A percentile compares a stretch with the other conserved stretches of the same genome.
phyloP scores from a whole-genome alignment of 2,329 filamentous ascomycete species.

The Pseudovirgaria hyperparasitica region DNA sequence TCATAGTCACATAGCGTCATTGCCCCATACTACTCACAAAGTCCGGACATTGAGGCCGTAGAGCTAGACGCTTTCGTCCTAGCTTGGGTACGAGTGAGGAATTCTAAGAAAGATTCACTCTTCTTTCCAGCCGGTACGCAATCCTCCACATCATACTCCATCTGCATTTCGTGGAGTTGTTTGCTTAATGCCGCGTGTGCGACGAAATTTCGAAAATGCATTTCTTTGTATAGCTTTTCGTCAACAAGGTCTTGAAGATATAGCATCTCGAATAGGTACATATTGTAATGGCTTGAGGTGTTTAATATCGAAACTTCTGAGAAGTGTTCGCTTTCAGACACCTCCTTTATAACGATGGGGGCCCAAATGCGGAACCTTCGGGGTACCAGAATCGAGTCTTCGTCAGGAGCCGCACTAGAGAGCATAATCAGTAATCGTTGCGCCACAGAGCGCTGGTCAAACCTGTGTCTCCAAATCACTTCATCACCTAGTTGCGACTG shows the following conservation, averaged over 20 bases:
- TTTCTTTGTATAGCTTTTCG: conserved; percentile 8
- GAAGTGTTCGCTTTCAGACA: conserved; percentile 1
- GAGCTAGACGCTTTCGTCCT: conserved; percentile 7
- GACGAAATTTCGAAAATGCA: conserved; percentile 7
- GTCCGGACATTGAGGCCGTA: conserved; percentile 5
- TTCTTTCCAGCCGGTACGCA: conserved; percentile 6
- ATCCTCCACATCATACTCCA: conserved; percentile 6
- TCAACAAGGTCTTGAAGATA: conserved; percentile 10
- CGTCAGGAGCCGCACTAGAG: too few relatives aligned
- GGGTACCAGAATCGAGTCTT: too few relatives aligned
- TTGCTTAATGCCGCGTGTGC: conserved; percentile 7
- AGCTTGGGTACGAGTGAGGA: conserved; percentile 5
- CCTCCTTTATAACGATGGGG: too few relatives aligned
- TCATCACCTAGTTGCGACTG: too few relatives aligned
- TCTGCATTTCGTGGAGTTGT: conserved; percentile 7
- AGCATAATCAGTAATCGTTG: too few relatives aligned
- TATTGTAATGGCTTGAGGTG: conserved; percentile 5
- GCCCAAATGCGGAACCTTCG: too few relatives aligned
- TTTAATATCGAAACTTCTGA: conserved; percentile 4
- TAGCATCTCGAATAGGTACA: conserved; percentile 9
- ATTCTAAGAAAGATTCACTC: conserved; percentile 8
- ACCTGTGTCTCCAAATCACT: too few relatives aligned
- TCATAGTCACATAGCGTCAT: conserved; percentile 6
- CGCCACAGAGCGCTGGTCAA: too few relatives aligned
- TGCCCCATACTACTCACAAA: conserved; percentile 7